phyloP scores from a whole-genome alignment of 345 rosid species.

The Corchorus capsularis region DNA sequence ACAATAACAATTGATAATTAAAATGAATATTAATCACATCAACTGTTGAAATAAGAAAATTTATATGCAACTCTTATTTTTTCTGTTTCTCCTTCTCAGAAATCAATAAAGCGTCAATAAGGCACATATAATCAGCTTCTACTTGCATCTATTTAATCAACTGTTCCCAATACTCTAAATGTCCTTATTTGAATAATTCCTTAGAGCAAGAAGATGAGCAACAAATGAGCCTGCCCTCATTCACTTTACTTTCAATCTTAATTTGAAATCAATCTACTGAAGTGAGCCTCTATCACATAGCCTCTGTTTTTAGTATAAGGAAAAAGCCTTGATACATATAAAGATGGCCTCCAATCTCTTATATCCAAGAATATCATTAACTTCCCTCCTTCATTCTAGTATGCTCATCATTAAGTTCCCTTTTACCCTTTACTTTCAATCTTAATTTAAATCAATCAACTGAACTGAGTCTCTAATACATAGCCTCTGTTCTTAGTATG shows the following conservation, averaged over 20 bases:
- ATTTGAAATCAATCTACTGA: constrained; percentile 6
- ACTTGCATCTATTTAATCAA: background rate
- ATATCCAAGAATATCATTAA: background rate
- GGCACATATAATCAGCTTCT: background rate
- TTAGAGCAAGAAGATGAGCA: background rate
- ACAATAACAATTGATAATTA: background rate
- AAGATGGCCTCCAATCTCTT: background rate
- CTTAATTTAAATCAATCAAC: background rate
- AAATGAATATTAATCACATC: background rate
- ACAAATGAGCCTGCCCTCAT: background rate
- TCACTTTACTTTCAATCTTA: background rate
- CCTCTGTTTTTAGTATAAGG: background rate
- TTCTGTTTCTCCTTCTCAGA: background rate
- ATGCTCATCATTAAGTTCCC: no score
- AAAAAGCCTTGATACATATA: background rate
- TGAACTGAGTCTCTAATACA: background rate
- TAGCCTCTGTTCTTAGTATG: background rate
- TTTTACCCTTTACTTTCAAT: background rate
- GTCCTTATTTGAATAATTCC: background rate
- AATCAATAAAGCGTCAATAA: background rate
- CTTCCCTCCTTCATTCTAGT: background rate
- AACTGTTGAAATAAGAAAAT: background rate
- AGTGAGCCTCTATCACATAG: background rate
- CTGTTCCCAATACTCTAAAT: background rate
- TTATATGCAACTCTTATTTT: background rate